These are phyloP conservation scores for Pachyrhizus erosus DNA, from an alignment of 306 rosid species.

Conservation along the genomic window DNA sequence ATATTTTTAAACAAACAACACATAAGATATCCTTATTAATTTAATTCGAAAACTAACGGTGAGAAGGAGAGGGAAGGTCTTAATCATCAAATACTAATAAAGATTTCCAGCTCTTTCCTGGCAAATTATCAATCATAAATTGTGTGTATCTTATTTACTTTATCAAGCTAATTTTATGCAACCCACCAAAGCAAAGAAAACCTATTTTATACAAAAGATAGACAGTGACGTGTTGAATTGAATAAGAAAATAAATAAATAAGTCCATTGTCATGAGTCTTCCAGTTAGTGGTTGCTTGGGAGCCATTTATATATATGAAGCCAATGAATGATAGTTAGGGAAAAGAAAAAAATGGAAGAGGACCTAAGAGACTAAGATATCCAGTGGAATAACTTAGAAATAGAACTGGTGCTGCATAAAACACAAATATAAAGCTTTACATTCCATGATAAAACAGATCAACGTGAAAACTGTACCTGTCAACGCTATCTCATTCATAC, in stretches of 20 bases:
- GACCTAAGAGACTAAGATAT: not conserved
- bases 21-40: not conserved
- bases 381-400: not conserved
- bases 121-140: not conserved
- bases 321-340: not conserved
- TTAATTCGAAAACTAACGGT: conserved; percentile 12
- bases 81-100: conserved; percentile 28
- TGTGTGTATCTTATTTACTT: no score
- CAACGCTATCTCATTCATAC: no score
- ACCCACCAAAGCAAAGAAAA: not conserved
- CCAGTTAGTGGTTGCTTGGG: not conserved
- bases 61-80: not conserved
- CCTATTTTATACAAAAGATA: not conserved
- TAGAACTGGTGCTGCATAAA: no score
- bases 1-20: not conserved
- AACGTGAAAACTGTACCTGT: no score
- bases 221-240: not conserved
- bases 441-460: no score
- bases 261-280: not conserved
- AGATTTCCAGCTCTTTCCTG: not conserved
- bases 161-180: not conserved
- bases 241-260: not conserved
- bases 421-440: no score
- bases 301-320: not conserved
- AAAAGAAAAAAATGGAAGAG: not conserved